Conservation (phyloP, 2,329 filamentous ascomycete species). For the Elsinoe fawcettii region DNA sequence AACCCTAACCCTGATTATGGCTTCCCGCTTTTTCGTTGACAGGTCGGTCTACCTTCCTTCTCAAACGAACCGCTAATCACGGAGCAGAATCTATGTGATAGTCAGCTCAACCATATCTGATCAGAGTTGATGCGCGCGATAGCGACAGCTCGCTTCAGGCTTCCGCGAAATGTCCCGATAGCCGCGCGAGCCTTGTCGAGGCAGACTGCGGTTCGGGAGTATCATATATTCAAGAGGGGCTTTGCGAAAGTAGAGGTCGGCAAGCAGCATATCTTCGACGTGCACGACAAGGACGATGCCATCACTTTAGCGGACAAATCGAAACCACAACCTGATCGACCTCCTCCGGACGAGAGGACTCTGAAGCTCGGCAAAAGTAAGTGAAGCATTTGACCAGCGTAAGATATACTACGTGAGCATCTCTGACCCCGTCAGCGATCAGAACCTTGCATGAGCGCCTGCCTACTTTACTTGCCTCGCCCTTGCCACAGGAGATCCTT, state of each 20-base stretch:
- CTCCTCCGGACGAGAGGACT: conserved; percentile 51
- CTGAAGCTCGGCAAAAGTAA: conserved; percentile 56
- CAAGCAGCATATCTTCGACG: conserved; percentile 21
- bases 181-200: neutral
- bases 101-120: neutral
- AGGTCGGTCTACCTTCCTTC: neutral
- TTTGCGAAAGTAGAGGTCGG: conserved; percentile 15
- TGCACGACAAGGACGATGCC: conserved; percentile 28
- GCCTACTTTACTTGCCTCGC: conserved; percentile 52
- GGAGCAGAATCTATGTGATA: neutral
- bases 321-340: conserved; percentile 24
- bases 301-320: neutral
- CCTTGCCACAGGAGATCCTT: conserved; percentile 54
- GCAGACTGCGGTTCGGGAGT: neutral
- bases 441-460: conserved; percentile 55
- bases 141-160: conserved; percentile 6
- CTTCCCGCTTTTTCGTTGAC: neutral
- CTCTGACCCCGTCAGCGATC: conserved; percentile 40
- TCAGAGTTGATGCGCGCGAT: conserved; percentile 13
- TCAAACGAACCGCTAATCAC: neutral
- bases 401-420: neutral
- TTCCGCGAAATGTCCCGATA: conserved; percentile 12
- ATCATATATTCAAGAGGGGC: neutral
- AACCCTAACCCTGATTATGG: neutral
- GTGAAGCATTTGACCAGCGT: conserved; percentile 18